phyloP scores from a whole-genome alignment of 2,329 filamentous ascomycete genomes.

The Colletotrichum melonis region DNA sequence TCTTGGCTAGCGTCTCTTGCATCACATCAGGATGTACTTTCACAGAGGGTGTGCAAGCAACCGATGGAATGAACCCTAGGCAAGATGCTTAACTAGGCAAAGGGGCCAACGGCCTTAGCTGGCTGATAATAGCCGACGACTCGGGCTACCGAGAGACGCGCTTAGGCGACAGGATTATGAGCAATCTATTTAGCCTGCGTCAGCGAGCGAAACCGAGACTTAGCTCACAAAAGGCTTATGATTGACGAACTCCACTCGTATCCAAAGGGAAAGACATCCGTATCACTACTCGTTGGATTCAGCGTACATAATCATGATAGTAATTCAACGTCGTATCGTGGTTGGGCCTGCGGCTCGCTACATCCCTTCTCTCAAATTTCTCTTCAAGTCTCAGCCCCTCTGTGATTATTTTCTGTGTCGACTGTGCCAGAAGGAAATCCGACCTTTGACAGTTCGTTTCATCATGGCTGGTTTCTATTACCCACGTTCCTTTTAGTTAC shows the following conservation, averaged over 20 bases:
- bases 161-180: not conserved
- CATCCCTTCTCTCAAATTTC: not conserved
- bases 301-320: conserved; percentile 21
- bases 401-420: not conserved
- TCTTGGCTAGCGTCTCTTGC: not conserved
- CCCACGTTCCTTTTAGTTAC: too few relatives aligned
- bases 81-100: not conserved
- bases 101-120: not conserved
- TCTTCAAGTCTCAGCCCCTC: not conserved
- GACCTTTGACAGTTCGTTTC: accelerated
- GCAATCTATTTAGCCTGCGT: not conserved
- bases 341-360: not conserved
- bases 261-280: not conserved
- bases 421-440: not conserved
- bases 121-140: not conserved
- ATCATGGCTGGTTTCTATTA: not conserved
- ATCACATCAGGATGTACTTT: not conserved
- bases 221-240: not conserved
- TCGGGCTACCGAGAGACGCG: not conserved
- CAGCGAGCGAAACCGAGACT: not conserved
- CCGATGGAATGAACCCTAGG: not conserved
- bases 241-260: conserved; percentile 28
- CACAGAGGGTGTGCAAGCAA: not conserved
- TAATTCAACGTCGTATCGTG: conserved; percentile 9
- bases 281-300: conserved; percentile 15